Evolutionary conservation across 768 basidiomycete genomes (phyloP), one percentile per base, ranked within the genome.

Genomic region (Amanita thiersii): DNA sequence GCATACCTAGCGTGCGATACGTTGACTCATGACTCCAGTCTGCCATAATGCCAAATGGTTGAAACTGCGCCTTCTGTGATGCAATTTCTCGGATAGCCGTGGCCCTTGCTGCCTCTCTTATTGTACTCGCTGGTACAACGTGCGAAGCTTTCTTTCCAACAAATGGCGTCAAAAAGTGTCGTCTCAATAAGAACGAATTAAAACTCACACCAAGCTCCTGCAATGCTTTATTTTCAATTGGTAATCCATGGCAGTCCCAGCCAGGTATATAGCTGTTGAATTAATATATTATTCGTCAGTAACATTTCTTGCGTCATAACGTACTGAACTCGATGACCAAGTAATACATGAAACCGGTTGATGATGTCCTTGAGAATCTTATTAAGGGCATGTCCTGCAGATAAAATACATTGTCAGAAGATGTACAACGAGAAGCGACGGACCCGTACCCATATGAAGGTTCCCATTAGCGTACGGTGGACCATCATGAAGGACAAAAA

Each of bases 221-320:
- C 25, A 99, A 64, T 0, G 92, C 87, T 54, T 96, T 97, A 50
- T 90, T 89, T 58, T 98, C 94, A 47, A 98, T 97, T 0, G 94
- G 94, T 9, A 97, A 76, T 4, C 94, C 94, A 57, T 99, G 94
- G 53, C 94, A 98, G 54, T 99, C 94, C 90, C 91, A 99, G 7
- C 94, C 94, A 25, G 94, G 93, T 10, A 86, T 61, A 62, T 93
- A 97, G 53, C 94, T 97, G 44, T 9, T 25, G 30, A 28, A 39
- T 42, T 38, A 42, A 36, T 44, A 47, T 41, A 49, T 18, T 28
- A 39, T 44, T 12, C n/a, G 19, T 20, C 7, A 15, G 3, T 15
- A 11, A 26, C 3, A 17, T 20, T 17, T 48, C 36, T 3, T 37
- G 24, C n/a, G 25, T 37, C 28, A 18, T 21, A 35, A 40, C 85